Evolutionary conservation across 139 green algal genomes (phyloP).

Genomic region (Micromonas commoda): DNA sequence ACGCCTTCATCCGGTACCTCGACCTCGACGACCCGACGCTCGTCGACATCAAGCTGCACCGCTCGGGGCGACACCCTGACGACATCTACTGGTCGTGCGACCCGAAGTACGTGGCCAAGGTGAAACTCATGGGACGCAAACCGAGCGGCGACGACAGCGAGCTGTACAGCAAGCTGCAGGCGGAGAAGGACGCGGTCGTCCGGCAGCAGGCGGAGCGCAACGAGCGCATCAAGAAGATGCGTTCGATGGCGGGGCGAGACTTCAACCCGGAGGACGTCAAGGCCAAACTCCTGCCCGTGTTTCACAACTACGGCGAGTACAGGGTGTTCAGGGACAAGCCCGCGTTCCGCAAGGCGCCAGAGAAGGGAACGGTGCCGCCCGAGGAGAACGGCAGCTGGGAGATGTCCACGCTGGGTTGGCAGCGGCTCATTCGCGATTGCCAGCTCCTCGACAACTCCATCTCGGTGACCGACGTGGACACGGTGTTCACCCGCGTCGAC

Average conservation of each 20-base stretch:
- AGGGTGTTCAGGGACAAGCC: background rate
- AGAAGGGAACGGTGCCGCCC: background rate
- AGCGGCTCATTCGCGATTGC: conserved; percentile 6
- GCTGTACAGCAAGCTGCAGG: background rate
- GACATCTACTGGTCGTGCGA: background rate
- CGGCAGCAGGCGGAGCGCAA: background rate
- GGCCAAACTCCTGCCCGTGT: background rate
- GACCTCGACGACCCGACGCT: background rate
- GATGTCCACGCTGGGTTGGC: conserved; percentile 20
- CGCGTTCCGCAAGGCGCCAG: background rate
- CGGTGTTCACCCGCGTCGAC: background rate
- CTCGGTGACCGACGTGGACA: conserved; percentile 8
- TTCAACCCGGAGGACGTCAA: no score
- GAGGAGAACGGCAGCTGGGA: background rate
- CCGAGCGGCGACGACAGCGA: background rate
- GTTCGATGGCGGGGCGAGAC: no score
- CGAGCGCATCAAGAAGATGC: background rate
- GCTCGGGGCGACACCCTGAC: background rate
- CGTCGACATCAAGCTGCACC: background rate
- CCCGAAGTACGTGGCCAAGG: background rate
- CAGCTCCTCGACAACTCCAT: conserved; percentile 22
- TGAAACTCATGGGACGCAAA: background rate
- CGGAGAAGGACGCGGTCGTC: background rate
- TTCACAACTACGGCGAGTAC: background rate
- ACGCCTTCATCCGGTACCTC: background rate